Conservation (phyloP, 2,329 filamentous ascomycete species). For the Biscogniauxia sp. region DNA sequence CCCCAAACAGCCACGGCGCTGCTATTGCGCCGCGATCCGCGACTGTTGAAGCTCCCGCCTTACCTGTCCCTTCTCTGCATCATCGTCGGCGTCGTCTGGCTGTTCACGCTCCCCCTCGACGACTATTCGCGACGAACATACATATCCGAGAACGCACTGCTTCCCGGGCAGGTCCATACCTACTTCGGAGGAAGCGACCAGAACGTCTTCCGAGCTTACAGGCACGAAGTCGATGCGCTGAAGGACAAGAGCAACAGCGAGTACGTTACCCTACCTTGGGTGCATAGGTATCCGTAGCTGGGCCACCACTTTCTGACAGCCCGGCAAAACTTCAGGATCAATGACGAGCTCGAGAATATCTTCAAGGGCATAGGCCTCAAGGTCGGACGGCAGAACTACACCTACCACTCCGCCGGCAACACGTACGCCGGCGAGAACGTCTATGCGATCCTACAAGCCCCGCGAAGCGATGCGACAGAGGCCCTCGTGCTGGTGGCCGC, state of each 20-base stretch:
- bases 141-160: slow-evolving; percentile 93
- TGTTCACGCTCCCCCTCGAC: slow-evolving; percentile 84
- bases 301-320: no score
- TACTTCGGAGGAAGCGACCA: slow-evolving; percentile 97
- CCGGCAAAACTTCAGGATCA: slow-evolving; percentile 46
- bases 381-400: slow-evolving; percentile 82
- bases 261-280: slow-evolving; percentile 36
- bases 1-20: slow-evolving; percentile 55
- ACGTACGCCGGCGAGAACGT: slow-evolving; percentile 80
- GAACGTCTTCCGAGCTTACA: slow-evolving; percentile 87
- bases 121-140: slow-evolving; percentile 91
- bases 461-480: slow-evolving; percentile 92
- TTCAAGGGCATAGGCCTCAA: slow-evolving; percentile 80
- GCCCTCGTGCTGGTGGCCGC: slow-evolving; percentile 90
- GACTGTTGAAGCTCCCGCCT: slow-evolving; percentile 78
- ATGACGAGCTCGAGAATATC: slow-evolving; percentile 71
- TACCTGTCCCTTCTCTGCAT: slow-evolving; percentile 86
- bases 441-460: slow-evolving; percentile 90
- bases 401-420: slow-evolving; percentile 75
- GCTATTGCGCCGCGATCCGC: slow-evolving; percentile 74
- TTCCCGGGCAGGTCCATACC: slow-evolving; percentile 95
- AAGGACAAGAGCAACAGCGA: slow-evolving; percentile 51
- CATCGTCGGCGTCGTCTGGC: slow-evolving; percentile 81
- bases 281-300: no score
- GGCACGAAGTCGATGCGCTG: slow-evolving; percentile 73